phyloP scores from a whole-genome alignment of 148 eudicot species.

The Polygonum maritimum region DNA sequence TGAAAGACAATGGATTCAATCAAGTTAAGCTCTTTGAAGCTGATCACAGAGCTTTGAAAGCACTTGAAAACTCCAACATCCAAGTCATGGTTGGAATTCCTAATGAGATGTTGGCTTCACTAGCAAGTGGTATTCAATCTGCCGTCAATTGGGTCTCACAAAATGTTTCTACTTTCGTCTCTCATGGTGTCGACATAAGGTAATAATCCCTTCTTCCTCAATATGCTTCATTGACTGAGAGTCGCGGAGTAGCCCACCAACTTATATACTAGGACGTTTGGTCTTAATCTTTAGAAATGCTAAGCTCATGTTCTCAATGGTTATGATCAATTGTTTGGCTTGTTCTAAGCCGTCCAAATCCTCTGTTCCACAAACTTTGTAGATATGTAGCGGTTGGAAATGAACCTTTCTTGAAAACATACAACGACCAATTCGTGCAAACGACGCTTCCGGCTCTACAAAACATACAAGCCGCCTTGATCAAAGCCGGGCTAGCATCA shows the following conservation, averaged over 20 bases:
- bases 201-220: conserved; percentile 10
- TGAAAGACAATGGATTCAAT: conserved; percentile 81
- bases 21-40: conserved; percentile 93
- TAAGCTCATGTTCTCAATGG: too few species aligned
- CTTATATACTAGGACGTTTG: too few species aligned
- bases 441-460: conserved; percentile 73
- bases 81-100: conserved; percentile 95
- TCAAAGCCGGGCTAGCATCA: conserved; percentile 84
- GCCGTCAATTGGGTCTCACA: conserved; percentile 74
- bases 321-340: not conserved
- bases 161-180: conserved; percentile 64
- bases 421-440: conserved; percentile 37
- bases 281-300: too few species aligned
- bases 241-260: too few species aligned
- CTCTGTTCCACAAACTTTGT: not conserved
- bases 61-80: conserved; percentile 68
- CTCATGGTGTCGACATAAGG: conserved; percentile 79
- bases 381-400: conserved; percentile 93
- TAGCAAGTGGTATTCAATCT: conserved; percentile 50
- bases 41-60: conserved; percentile 52
- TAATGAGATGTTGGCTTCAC: conserved; percentile 53
- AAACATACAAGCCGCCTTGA: conserved; percentile 82
- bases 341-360: not conserved
- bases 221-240: not conserved
- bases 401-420: conserved; percentile 79